Evolutionary conservation across 225 moss, liverwort and hornwort genomes (phyloP), one percentile per base, ranked within the genome.

Genomic region (Climacium dendroides): DNA sequence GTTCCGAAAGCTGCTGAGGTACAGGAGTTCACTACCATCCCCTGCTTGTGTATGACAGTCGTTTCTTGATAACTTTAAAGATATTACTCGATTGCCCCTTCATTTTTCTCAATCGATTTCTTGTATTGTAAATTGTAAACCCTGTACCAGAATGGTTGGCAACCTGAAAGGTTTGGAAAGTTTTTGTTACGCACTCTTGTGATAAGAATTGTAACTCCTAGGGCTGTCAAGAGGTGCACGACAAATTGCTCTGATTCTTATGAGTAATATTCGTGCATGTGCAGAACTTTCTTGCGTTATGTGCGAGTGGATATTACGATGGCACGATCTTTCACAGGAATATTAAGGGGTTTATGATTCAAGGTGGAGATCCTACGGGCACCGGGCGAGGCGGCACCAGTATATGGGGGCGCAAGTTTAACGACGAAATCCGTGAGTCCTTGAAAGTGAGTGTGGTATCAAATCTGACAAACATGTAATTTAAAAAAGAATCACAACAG

Each of bases 1-100:
- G 98, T 98, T 83, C 98, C 98, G 17, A 98, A 98, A 90, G 74
- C 97, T 79, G 96, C 98, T 76, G 98, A 98, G 96, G 98, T 98
- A 76, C 43, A 35, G 54, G 52, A 87, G n/a, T 85, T 55, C 69
- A 13, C 39, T 60, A 28, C 47, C 43, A 47, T 63, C 59, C 29
- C 41, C 70, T 50, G 35, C 62, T 84, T 88, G 35, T 83, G 14
- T 11, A 35, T 14, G 58, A 73, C 83, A 55, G 84, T 63, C 32
- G 50, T n/a, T 69, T 45, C 59, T 89, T 57, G 76, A 70, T 62
- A 70, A 47, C 55, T 60, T 47, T 59, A 23, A 34, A 57, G 55
- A 62, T 48, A 47, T 80, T 81, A 35, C 78, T 15, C 14, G n/a
- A n/a, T 30, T 63, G 18, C 28, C 9, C 34, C 81, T 73, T 73